Conservation (phyloP, 1,139 yeast genomes). For the Yamadazyma atmosphaerica region DNA sequence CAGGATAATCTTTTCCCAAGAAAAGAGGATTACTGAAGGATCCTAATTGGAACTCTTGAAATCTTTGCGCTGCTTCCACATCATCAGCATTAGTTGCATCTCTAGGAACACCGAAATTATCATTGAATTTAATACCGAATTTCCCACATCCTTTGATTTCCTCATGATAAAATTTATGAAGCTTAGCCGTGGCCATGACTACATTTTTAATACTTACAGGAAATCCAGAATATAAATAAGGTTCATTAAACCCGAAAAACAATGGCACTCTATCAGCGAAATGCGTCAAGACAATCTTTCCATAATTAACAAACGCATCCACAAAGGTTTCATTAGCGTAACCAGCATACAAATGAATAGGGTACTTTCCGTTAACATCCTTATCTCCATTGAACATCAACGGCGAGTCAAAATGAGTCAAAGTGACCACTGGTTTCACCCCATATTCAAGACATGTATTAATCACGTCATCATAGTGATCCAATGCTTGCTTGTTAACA, state of each 20-base stretch:
- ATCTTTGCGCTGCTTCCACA: slow-evolving; percentile 26
- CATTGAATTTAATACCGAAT: slow-evolving; percentile 22
- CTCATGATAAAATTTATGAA: slow-evolving; percentile 27
- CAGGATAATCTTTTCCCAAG: slow-evolving; percentile 32
- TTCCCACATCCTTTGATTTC: slow-evolving; percentile 21
- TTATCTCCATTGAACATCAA: slow-evolving; percentile 18
- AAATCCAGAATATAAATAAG: slow-evolving; percentile 21
- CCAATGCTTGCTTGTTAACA: slow-evolving; percentile 31
- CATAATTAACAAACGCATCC: slow-evolving; percentile 32
- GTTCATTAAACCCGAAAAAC: slow-evolving; percentile 37
- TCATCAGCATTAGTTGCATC: slow-evolving; percentile 22
- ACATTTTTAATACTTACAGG: slow-evolving; percentile 27
- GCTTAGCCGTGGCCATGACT: slow-evolving; percentile 27
- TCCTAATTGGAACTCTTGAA: slow-evolving; percentile 25
- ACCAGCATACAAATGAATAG: slow-evolving; percentile 21
- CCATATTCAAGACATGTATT: slow-evolving; percentile 28
- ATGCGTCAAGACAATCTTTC: slow-evolving; percentile 29
- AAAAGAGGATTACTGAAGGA: slow-evolving; percentile 31
- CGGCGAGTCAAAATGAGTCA: slow-evolving; percentile 37
- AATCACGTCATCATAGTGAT: slow-evolving; percentile 34
- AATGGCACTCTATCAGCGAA: slow-evolving; percentile 32
- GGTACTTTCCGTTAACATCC: slow-evolving; percentile 4
- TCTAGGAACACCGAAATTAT: slow-evolving; percentile 20
- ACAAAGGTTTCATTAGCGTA: slow-evolving; percentile 25
- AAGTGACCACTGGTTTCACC: slow-evolving; percentile 31